These are phyloP conservation scores for Tremella yokohamensis DNA, from an alignment of 768 basidiomycete species.

Conservation along the genomic window DNA sequence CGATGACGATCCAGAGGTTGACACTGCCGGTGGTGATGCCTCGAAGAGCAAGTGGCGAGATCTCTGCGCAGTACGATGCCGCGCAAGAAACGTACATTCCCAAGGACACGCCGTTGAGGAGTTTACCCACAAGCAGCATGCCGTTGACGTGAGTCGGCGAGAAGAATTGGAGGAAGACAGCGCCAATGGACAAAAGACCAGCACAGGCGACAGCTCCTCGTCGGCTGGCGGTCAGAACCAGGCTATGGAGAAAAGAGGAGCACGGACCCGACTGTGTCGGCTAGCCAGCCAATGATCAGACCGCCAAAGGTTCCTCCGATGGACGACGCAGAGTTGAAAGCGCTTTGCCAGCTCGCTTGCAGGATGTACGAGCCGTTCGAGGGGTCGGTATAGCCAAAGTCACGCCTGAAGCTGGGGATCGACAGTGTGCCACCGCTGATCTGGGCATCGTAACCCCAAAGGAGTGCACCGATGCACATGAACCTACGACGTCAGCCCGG, in stretches of 20 bases:
- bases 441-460: constrained; percentile 26
- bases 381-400: constrained; percentile 14
- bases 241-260: not conserved
- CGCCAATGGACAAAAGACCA: constrained; percentile 13
- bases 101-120: constrained; percentile 42
- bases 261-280: constrained; percentile 19
- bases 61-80: constrained; percentile 44
- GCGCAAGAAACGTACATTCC: constrained; percentile 46
- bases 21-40: constrained; percentile 46
- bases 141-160: constrained; percentile 15
- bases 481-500: not conserved
- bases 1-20: constrained; percentile 44
- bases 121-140: constrained; percentile 31
- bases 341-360: constrained; percentile 19
- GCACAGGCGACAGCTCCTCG: constrained; percentile 15
- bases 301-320: constrained; percentile 22
- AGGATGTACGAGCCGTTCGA: constrained; percentile 12
- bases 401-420: constrained; percentile 17
- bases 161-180: constrained; percentile 27
- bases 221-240: constrained; percentile 11
- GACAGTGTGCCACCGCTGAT: constrained; percentile 20
- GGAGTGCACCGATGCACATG: constrained; percentile 17
- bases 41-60: constrained; percentile 45
- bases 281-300: constrained; percentile 12
- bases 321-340: constrained; percentile 17